Evolutionary conservation across 257 asterid species (phyloP).

Genomic region (Nicotiana tomentosiformis): DNA sequence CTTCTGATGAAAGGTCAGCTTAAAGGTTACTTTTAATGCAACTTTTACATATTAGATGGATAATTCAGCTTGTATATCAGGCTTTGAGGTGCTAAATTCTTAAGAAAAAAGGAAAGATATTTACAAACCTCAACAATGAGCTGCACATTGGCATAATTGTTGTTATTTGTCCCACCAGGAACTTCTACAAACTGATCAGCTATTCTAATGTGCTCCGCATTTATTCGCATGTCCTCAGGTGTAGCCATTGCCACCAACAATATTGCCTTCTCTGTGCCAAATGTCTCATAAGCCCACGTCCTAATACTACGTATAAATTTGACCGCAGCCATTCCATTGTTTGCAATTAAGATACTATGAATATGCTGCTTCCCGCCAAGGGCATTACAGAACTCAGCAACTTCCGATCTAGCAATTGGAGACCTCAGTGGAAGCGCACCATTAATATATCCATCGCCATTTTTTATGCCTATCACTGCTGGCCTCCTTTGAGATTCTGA

Average conservation of each 20-base stretch:
- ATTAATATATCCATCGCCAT: conserved; percentile 40
- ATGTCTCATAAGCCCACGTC: conserved; percentile 92
- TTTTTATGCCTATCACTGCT: conserved; percentile 22
- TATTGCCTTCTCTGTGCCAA: conserved; percentile 92
- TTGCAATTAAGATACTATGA: conserved; percentile 90
- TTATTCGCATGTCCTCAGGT: conserved; percentile 94
- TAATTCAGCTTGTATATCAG: not conserved
- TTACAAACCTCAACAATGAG: conserved; percentile 87
- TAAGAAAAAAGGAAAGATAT: not conserved
- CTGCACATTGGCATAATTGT: conserved; percentile 94
- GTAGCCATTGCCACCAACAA: conserved; percentile 98
- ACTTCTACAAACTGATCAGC: conserved; percentile 99
- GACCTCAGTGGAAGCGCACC: conserved; percentile 65
- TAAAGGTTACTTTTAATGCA: not conserved
- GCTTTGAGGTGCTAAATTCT: not conserved
- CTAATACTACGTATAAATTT: conserved; percentile 89
- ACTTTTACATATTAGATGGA: not conserved
- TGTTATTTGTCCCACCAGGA: conserved; percentile 93
- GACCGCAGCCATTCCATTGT: conserved; percentile 99
- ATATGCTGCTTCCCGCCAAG: conserved; percentile 81
- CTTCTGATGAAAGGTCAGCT: not conserved
- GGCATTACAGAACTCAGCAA: conserved; percentile 72
- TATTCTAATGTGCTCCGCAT: conserved; percentile 97
- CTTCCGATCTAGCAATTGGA: conserved; percentile 42
- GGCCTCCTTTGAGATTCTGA: conserved; percentile 91